Evolutionary conservation across 2,329 filamentous ascomycete species (phyloP).

Genomic region (Ophiocordyceps australis): DNA sequence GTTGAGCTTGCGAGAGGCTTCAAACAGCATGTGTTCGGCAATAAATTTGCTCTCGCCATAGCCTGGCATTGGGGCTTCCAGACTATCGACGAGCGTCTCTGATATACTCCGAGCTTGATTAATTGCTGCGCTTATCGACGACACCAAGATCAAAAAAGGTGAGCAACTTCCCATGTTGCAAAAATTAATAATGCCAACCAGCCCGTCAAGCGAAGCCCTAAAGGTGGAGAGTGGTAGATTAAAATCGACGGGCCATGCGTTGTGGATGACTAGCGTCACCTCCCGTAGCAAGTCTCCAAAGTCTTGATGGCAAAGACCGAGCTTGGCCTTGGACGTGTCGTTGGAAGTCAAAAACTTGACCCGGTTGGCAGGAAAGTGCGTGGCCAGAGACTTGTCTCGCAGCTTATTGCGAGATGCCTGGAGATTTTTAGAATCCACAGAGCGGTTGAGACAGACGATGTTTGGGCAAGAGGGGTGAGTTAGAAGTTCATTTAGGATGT

Average conservation of each 20-base stretch:
- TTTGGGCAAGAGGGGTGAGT: background rate
- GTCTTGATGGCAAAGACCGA: background rate
- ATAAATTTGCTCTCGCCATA: slow-evolving; percentile 3
- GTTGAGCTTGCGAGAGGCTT: slow-evolving; percentile 1
- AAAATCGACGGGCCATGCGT: slow-evolving; percentile 4
- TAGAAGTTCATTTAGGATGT: slow-evolving; percentile 2
- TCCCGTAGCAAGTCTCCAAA: background rate
- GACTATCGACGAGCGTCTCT: slow-evolving; percentile 1
- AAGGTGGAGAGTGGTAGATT: slow-evolving; percentile 2
- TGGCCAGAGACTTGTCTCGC: background rate
- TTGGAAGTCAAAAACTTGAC: slow-evolving; percentile 2
- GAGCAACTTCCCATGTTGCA: background rate
- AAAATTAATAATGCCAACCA: slow-evolving; percentile 2
- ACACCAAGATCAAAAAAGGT: slow-evolving; percentile 2
- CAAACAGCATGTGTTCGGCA: slow-evolving; percentile 1
- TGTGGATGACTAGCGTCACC: slow-evolving; percentile 2
- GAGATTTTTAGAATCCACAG: background rate
- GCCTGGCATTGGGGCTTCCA: slow-evolving; percentile 1
- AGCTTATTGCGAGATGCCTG: slow-evolving; percentile 1
- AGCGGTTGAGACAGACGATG: slow-evolving; percentile 3
- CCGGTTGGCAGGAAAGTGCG: background rate
- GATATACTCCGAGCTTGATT: background rate
- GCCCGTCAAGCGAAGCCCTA: slow-evolving; percentile 1
- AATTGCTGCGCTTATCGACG: slow-evolving; percentile 1
- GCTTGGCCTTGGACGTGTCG: background rate